phyloP scores from a whole-genome alignment of 1,284 basidiomycete species.

The Microbotryum violaceum region DNA sequence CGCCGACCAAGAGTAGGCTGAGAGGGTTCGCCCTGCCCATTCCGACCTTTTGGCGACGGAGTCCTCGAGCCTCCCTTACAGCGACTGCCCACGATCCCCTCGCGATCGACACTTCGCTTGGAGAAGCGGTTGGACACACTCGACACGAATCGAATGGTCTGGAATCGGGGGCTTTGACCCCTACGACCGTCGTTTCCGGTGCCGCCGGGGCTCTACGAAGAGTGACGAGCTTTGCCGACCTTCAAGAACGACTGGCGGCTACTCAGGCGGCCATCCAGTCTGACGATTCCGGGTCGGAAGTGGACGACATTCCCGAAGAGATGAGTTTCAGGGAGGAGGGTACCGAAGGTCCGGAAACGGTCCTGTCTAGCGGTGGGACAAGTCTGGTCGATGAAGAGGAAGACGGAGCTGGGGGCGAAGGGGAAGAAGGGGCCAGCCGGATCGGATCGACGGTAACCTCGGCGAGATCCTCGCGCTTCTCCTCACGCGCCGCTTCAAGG shows the following conservation, averaged over 20 bases:
- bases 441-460: conserved; percentile 8
- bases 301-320: not conserved
- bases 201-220: conserved; percentile 8
- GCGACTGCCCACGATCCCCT: no score
- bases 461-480: conserved; percentile 19
- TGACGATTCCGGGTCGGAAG: conserved; percentile 10
- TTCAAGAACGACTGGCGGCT: conserved; percentile 26
- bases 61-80: no score
- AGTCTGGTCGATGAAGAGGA: not conserved
- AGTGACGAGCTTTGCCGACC: conserved; percentile 25
- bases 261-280: conserved; percentile 15
- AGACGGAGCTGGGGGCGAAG: not conserved
- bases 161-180: no score
- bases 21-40: not conserved
- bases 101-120: no score
- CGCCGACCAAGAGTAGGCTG: not conserved
- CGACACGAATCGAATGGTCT: no score
- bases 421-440: not conserved
- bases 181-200: not conserved
- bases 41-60: no score
- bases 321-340: not conserved
- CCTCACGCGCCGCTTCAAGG: conserved; percentile 15
- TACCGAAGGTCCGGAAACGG: not conserved
- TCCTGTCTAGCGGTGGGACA: no score
- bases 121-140: no score